phyloP scores from a whole-genome alignment of 208 protist genomes.

The Leishmania mexicana region DNA sequence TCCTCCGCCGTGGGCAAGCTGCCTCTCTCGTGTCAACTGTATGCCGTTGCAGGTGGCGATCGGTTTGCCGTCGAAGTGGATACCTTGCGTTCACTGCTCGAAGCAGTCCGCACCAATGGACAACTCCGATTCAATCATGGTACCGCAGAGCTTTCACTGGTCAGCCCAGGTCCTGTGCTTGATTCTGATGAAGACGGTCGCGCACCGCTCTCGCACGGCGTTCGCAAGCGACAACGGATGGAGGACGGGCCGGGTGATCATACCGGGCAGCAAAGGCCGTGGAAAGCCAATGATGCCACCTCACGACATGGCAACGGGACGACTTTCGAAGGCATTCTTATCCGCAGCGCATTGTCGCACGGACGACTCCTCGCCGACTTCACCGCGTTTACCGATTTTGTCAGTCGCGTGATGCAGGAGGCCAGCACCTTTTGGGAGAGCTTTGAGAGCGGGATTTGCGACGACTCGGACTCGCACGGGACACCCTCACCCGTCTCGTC shows the following conservation, averaged over 20 bases:
- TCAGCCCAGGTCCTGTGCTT: background rate
- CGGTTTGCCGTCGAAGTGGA: conserved; percentile 10
- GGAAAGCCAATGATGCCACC: background rate
- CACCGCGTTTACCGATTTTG: conserved; percentile 57
- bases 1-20: conserved; percentile 5
- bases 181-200: background rate
- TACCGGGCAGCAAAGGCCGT: background rate
- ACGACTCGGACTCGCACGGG: background rate
- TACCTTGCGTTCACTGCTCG: conserved; percentile 3
- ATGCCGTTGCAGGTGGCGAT: conserved; percentile 37
- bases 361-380: conserved; percentile 53
- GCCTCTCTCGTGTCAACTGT: conserved; percentile 30
- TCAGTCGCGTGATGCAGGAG: conserved; percentile 32
- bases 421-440: conserved; percentile 38
- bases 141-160: conserved; percentile 23
- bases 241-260: background rate
- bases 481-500: background rate
- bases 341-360: conserved; percentile 68
- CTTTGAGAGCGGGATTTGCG: conserved; percentile 33
- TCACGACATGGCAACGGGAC: background rate
- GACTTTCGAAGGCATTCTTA: conserved; percentile 33
- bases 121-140: conserved; percentile 8
- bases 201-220: background rate
- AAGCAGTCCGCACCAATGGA: conserved; percentile 4
- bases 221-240: conserved; percentile 9